A percentile compares a stretch with the other conserved stretches of the same genome.
Conservation (phyloP, 2,329 filamentous ascomycete genomes). For the Verticillium longisporum region DNA sequence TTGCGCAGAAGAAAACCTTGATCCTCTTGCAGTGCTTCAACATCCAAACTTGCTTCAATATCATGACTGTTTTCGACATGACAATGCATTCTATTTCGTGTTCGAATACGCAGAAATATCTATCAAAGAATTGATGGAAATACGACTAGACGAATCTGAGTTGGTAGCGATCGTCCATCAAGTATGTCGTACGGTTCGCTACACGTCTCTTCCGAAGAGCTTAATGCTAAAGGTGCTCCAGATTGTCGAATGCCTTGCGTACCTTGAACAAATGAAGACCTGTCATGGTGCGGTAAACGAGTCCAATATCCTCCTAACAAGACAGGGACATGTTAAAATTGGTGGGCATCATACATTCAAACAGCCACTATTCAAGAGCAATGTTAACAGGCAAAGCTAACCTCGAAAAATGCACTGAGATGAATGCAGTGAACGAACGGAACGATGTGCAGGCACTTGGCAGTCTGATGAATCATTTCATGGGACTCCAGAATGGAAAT, state of each 20-base stretch:
- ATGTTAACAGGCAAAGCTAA: too few relatives aligned
- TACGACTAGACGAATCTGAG: neutral
- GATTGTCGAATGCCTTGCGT: too few relatives aligned
- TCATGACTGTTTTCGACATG: neutral
- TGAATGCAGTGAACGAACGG: too few relatives aligned
- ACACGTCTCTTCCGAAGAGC: neutral
- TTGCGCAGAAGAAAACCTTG: neutral
- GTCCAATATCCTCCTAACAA: too few relatives aligned
- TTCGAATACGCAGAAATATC: neutral
- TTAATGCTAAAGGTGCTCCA: neutral
- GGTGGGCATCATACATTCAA: too few relatives aligned
- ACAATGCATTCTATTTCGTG: neutral
- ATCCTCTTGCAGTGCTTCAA: neutral
- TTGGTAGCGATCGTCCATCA: neutral
- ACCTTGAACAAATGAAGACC: too few relatives aligned
- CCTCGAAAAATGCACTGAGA: too few relatives aligned
- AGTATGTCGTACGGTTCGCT: neutral
- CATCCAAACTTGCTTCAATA: neutral
- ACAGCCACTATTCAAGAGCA: too few relatives aligned
- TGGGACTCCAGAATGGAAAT: neutral
- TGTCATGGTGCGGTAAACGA: too few relatives aligned
- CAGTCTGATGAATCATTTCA: too few relatives aligned
- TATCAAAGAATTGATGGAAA: neutral
- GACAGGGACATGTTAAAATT: too few relatives aligned
- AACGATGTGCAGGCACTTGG: too few relatives aligned